phyloP scores from a whole-genome alignment of 1,139 yeast genomes.

The Arxiozyma slooffiae region DNA sequence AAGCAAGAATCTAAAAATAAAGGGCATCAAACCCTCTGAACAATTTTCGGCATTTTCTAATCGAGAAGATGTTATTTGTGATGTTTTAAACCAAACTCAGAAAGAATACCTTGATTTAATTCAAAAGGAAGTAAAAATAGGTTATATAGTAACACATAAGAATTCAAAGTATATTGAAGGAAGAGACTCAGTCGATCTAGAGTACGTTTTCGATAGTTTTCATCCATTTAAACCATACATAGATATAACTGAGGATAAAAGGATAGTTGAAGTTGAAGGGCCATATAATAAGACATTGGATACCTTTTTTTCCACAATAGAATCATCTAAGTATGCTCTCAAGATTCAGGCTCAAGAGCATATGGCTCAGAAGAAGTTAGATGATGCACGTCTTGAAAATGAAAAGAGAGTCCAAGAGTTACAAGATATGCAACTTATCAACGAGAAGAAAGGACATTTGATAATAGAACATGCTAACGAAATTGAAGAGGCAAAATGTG shows the following conservation, averaged over 20 bases:
- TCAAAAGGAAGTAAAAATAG: slow-evolving; percentile 30
- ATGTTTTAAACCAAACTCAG: slow-evolving; percentile 45
- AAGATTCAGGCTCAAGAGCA: slow-evolving; percentile 68
- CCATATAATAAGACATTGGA: slow-evolving; percentile 71
- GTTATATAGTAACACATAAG: slow-evolving; percentile 57
- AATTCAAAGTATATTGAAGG: slow-evolving; percentile 41
- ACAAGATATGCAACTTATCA: slow-evolving; percentile 51
- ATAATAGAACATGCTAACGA: slow-evolving; percentile 60
- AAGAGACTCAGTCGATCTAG: slow-evolving; percentile 34
- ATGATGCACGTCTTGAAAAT: slow-evolving; percentile 67
- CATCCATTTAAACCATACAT: slow-evolving; percentile 69
- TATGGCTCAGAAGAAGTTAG: slow-evolving; percentile 62
- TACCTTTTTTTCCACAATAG: slow-evolving; percentile 72
- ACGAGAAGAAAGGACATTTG: slow-evolving; percentile 61
- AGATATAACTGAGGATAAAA: slow-evolving; percentile 25
- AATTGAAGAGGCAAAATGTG: slow-evolving; percentile 62
- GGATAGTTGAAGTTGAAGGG: slow-evolving; percentile 36
- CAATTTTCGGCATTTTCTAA: slow-evolving; percentile 34
- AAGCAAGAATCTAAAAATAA: slow-evolving; percentile 42
- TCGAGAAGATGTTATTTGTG: slow-evolving; percentile 28
- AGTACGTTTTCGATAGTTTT: slow-evolving; percentile 65
- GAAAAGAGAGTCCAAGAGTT: slow-evolving; percentile 60
- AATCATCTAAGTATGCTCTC: slow-evolving; percentile 66
- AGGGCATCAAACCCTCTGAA: slow-evolving; percentile 39
- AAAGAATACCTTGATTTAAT: slow-evolving; percentile 30